Evolutionary conservation across 2,329 filamentous ascomycete genomes (phyloP).

Genomic region (Aureobasidium lini): DNA sequence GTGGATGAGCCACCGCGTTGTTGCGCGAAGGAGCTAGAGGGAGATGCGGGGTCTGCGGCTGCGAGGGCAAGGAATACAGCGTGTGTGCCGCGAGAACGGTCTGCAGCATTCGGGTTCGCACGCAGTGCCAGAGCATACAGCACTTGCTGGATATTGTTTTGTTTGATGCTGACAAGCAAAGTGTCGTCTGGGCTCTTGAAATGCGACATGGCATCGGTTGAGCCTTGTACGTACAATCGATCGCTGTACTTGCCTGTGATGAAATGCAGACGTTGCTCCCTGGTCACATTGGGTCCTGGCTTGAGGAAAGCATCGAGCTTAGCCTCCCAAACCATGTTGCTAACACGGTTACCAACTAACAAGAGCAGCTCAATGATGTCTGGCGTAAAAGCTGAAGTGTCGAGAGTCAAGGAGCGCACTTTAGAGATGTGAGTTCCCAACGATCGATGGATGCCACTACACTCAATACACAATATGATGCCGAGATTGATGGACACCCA

Average conservation of each 20-base stretch:
- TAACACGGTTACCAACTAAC: constrained; percentile 85
- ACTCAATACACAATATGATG: constrained; percentile 95
- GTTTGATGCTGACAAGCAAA: constrained; percentile 85
- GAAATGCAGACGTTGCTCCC: constrained; percentile 87
- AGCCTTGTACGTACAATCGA: constrained; percentile 68
- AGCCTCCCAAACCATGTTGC: constrained; percentile 95
- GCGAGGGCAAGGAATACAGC: constrained; percentile 85
- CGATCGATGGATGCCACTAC: constrained; percentile 92
- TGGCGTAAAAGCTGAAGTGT: constrained; percentile 91
- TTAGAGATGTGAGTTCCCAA: constrained; percentile 97
- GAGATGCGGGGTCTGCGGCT: constrained; percentile 82
- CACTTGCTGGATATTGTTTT: constrained; percentile 89
- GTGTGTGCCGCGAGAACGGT: constrained; percentile 82
- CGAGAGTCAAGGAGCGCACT: constrained; percentile 86
- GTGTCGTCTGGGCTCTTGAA: constrained; percentile 79
- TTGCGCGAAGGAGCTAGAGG: constrained; percentile 29
- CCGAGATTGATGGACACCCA: constrained; percentile 99
- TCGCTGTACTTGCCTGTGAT: constrained; percentile 95
- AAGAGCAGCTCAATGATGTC: constrained; percentile 94
- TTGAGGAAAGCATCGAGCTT: constrained; percentile 67
- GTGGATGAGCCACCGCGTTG: constrained; percentile 26
- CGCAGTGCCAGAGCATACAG: constrained; percentile 81
- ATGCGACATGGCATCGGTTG: constrained; percentile 55
- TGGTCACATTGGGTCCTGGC: constrained; percentile 66
- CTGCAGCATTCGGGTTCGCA: constrained; percentile 78